Evolutionary conservation across 805 yeast genomes (phyloP), one percentile per base, ranked within the genome.

Genomic region (Limtongia smithiae): DNA sequence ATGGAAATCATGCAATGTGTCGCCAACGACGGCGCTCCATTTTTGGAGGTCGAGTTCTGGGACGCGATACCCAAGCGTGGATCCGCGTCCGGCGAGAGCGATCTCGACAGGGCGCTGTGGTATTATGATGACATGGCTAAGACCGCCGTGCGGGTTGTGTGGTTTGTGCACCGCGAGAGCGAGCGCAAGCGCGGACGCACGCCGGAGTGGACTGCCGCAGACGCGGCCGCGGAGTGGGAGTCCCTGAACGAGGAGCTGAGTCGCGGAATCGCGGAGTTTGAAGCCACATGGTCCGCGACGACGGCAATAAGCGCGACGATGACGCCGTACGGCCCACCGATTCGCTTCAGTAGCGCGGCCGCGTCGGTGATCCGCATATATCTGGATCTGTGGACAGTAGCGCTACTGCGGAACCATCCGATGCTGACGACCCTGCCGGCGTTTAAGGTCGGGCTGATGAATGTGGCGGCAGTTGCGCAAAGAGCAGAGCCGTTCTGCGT

Each of bases 1-100:
- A 44, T 44, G 50, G 44, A 50, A 22, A 45, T 33, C 27, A 50
- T 45, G 54, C 46, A 40, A 12, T 31, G 46, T 3, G 25, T 50
- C 7, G 36, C 50, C 17, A 35, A n/a, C 25, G 54, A 50, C 27
- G 30, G 47, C 2, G 18, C 36, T 18, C 49, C 46, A 24, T 44
- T 44, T 20, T 17, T 50, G n/a, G 31, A 33, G 14, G 15, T 27
- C 12, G 17, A 11, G 14, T 45, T 45, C 20, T 50, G 49, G 50
- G 39, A 36, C 14, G 4, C 4, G 21, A 41, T 50, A 4, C 50
- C 47, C 3, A 31, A 39, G 14, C 48, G 54, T 3, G 36, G 44
- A 18, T 12, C 14, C 14, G 24, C 15, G 6, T 25, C 28, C 28
- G 28, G 9, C 28, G 28, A 6, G 12, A 30, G 31, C 8, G 18